phyloP scores from a whole-genome alignment of 2,329 filamentous ascomycete species.

The Orbilia oligospora region DNA sequence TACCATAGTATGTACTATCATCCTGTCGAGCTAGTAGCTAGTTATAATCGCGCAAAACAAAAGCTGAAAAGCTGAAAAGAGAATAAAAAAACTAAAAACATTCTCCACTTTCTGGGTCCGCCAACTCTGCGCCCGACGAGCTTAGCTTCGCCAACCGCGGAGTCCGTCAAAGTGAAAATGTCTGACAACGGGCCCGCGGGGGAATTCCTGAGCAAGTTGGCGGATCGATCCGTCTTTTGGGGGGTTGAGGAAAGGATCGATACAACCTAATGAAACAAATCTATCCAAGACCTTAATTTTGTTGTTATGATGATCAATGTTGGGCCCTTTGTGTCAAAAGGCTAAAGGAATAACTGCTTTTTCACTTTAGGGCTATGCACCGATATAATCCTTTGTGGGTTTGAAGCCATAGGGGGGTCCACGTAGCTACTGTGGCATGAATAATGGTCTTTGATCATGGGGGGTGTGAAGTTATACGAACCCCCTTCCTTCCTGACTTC shows the following conservation, averaged over 20 bases:
- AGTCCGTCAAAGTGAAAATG: conserved; percentile 14
- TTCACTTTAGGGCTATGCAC: conserved; percentile 5
- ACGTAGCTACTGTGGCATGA: conserved; percentile 20
- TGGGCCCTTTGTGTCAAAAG: conserved; percentile 12
- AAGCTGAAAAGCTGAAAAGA: conserved; percentile 2
- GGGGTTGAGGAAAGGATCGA: conserved; percentile 24
- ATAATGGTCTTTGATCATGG: conserved; percentile 14
- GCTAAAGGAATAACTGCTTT: conserved; percentile 25
- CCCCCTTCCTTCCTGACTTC: not conserved
- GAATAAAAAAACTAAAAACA: not conserved
- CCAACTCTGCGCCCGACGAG: conserved; percentile 5
- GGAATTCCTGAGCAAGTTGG: conserved; percentile 26
- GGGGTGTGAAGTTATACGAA: not conserved
- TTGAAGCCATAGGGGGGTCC: conserved; percentile 10
- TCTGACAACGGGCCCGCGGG: conserved; percentile 16
- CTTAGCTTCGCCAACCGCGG: conserved; percentile 29
- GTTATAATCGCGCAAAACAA: conserved; percentile 22
- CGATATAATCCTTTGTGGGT: conserved; percentile 5
- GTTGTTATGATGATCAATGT: conserved; percentile 15
- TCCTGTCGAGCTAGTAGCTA: conserved; percentile 10
- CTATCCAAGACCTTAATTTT: conserved; percentile 23
- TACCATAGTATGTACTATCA: not conserved
- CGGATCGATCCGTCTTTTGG: conserved; percentile 32
- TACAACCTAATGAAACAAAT: conserved; percentile 34
- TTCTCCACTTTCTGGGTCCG: conserved; percentile 10